Evolutionary conservation across 129 eudicot genomes (phyloP), one percentile per base, ranked within the genome.

Genomic region (Lactuca saligna): DNA sequence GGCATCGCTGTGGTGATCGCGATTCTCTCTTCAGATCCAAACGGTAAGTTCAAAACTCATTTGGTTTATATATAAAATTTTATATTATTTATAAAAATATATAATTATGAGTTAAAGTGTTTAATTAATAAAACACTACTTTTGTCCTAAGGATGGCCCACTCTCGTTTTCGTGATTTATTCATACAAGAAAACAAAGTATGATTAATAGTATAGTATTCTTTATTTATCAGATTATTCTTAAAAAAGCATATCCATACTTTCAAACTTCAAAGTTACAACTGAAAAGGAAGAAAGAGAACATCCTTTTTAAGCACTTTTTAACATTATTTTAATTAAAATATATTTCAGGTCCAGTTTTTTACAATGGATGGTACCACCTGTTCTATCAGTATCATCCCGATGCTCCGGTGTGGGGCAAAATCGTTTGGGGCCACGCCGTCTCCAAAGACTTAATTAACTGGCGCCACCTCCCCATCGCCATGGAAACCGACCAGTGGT

Each of bases 391-490:
- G 73, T 88, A 91, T 82, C 90, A 91, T 54, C 97, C 96, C 0
- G 81, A 77, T 34, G 96, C 80, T 9, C 85, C 97, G 7, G 74
- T 85, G 2, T 91, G 97, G 97, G 97, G 97, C 25, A 86, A 85
- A 60, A 91, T 91, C 34, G 86, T 81, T 8, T 91, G 97, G 97
- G 97, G 97, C 38, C 97, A 91, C 58, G 86, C 97, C 1, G 86
- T 73, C 9, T 91, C 97, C n/a, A 77, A 70, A 61, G 97, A 91
- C 80, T 63, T 91, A 14, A 83, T 91, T 48, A 75, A 85, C 69
- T 91, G 97, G 97, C 72, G 59, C 65, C 88, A 91, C 78, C 92
- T 91, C 14, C 96, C 97, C 0, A 65, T 81, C 48, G 97, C 97
- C 50, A 85, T 91, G 90, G 76, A 77, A 31, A 77, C 83, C 10